Base-by-base conservation (phyloP, 2,329 filamentous ascomycete genomes). In the Pyricularia pennisetigena region DNA sequence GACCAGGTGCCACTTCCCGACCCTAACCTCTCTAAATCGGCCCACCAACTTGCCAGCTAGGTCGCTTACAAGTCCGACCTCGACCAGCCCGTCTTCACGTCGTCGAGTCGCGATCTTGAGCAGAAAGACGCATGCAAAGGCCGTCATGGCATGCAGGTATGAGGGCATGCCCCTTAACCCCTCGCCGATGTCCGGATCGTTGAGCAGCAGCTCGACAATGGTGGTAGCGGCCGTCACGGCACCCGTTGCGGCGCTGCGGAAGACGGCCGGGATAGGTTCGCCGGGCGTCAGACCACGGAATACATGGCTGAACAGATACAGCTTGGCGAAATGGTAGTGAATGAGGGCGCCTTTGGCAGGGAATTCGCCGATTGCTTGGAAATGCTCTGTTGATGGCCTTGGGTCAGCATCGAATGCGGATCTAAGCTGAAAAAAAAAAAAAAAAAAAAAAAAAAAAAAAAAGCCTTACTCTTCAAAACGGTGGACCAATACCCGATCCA, bases 121-220 rank as follows among this genome's bases (percentile, higher is more conserved):
- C 1, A 85, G 76, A 69, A 85, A 85, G 71, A 83, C 81, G 71
- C 81, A 83, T 1, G 83, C 82, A 69, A 85, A 85, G 0, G 81
- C 82, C 0, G 82, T 83, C 83, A 85, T 85, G 63, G 81, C 82
- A 68, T 83, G 81, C 62, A 83, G 78, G 66, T 84, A 85, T 3
- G 81, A 81, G 1, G 83, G 82, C 74, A 85, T 82, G 1, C 82
- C 81, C 75, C 29, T 57, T 0, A 73, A 74, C 0, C 74, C 73
- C 26, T 73, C 72, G 5, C 74, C 73, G 16, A 81, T 75, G 41
- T 78, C 75, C 9, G 71, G 69, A 57, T 81, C 78, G 3, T 72
- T 74, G 3, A 79, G 69, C 1, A 80, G 72, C 68, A 79, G 73
- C 30, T 78, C 75, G 67, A 81, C 74, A 57, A 79, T 79, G n/a